Percentiles rank a stretch among this genome's conserved stretches.
Conservation (phyloP, 2,329 filamentous ascomycete species). For the Diaporthe citri region DNA sequence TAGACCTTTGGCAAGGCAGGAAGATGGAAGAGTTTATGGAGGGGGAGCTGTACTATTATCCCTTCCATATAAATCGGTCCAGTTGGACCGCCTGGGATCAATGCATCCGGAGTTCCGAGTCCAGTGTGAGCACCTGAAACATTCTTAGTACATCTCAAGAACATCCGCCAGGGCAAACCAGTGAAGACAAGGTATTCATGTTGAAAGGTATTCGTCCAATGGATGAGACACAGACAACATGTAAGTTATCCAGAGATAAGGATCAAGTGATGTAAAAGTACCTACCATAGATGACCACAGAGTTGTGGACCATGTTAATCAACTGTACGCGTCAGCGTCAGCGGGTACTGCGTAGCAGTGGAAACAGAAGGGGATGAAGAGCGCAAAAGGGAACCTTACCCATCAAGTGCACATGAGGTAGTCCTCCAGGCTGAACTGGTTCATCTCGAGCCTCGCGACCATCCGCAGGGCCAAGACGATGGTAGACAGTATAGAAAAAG, state of each 20-base stretch:
- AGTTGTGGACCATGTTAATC: conserved; percentile 41
- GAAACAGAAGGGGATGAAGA: background rate
- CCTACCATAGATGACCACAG: conserved; percentile 41
- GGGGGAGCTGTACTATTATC: background rate
- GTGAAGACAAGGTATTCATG: background rate
- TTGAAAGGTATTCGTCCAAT: background rate
- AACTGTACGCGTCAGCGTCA: conserved; percentile 18
- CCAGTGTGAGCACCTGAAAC: conserved; percentile 41
- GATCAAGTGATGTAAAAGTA: background rate
- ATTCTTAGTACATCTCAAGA: background rate
- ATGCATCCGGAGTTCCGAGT: conserved; percentile 32
- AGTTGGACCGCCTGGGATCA: conserved; percentile 12
- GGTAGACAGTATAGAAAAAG: conserved; percentile 26
- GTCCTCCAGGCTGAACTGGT: conserved; percentile 35
- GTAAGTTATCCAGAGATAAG: background rate
- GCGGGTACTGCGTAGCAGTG: background rate
- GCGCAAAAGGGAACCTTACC: conserved; percentile 15
- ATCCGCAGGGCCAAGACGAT: conserved; percentile 21
- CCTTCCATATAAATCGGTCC: conserved; percentile 22
- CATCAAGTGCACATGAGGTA: conserved; percentile 40
- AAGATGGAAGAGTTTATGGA: background rate
- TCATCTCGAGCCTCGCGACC: conserved; percentile 3
- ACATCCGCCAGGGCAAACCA: background rate
- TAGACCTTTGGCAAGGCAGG: background rate
- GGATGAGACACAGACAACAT: background rate